Percentiles rank a stretch among this genome's conserved stretches.
Conservation (phyloP, 2,329 filamentous ascomycete genomes). For the Aspergillus arachidicola region DNA sequence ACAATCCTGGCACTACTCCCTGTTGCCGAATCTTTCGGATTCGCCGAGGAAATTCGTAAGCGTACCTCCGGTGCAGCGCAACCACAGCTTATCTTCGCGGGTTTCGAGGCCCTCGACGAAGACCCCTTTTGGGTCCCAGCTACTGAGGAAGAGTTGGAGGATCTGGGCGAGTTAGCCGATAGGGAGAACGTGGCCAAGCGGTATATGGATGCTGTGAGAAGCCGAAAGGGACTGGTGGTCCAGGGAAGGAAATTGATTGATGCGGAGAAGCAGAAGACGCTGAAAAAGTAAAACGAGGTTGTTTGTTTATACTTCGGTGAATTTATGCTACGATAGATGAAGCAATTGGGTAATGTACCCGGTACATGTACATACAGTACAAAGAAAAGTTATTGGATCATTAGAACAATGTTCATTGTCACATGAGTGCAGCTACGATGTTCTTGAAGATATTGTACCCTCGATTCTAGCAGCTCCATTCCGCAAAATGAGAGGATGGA, state of each 20-base stretch:
- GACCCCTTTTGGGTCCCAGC: conserved; percentile 98
- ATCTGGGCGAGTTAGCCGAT: conserved; percentile 90
- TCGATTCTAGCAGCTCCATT: conserved; percentile 17
- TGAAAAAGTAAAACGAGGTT: conserved; percentile 55
- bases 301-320: conserved; percentile 5
- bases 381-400: neutral
- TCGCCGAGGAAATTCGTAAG: conserved; percentile 95
- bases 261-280: conserved; percentile 87
- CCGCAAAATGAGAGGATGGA: conserved; percentile 20
- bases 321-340: neutral
- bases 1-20: conserved; percentile 86
- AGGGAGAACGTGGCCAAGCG: conserved; percentile 93
- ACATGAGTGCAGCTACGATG: neutral
- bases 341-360: neutral
- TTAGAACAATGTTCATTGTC: neutral
- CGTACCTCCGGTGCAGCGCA: conserved; percentile 86
- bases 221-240: conserved; percentile 84
- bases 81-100: conserved; percentile 90
- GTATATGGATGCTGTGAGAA: conserved; percentile 89
- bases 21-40: conserved; percentile 93
- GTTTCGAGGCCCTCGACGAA: conserved; percentile 89
- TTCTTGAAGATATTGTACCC: conserved; percentile 25
- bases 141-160: conserved; percentile 94
- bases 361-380: neutral
- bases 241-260: conserved; percentile 74